These are phyloP conservation scores for Cardamine resedifolia DNA, from an alignment of 345 rosid genomes.

Conservation along the genomic window DNA sequence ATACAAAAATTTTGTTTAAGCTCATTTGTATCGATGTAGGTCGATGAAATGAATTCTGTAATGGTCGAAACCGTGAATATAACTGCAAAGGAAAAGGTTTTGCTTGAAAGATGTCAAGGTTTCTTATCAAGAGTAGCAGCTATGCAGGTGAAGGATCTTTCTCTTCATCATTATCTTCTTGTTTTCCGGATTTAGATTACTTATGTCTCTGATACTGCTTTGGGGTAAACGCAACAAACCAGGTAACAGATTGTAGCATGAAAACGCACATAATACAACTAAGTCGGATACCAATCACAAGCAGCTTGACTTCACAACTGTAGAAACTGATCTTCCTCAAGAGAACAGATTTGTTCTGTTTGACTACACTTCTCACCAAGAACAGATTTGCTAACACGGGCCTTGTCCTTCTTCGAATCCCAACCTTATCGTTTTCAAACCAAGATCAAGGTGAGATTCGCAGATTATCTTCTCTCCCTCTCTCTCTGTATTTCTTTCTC, in stretches of 20 bases:
- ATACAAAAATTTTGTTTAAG: not conserved
- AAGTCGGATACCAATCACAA: constrained; percentile 52
- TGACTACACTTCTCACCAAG: constrained; percentile 73
- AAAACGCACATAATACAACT: constrained; percentile 84
- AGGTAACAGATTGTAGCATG: constrained; percentile 94
- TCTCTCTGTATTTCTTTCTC: not conserved
- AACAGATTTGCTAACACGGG: constrained; percentile 41
- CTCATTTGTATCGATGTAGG: constrained; percentile 41
- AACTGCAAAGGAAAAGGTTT: constrained; percentile 70
- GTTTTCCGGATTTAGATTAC: not conserved
- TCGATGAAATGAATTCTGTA: constrained; percentile 72
- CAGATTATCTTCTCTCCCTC: not conserved
- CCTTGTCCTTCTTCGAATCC: constrained; percentile 32
- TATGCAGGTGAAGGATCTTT: constrained; percentile 61
- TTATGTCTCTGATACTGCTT: not conserved
- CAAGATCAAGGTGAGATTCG: constrained; percentile 38
- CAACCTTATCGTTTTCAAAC: constrained; percentile 43
- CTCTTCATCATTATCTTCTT: not conserved
- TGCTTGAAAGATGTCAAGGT: constrained; percentile 75
- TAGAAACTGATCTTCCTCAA: constrained; percentile 56
- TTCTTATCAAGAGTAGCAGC: constrained; percentile 70
- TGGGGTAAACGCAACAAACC: constrained; percentile 25
- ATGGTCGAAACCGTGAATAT: constrained; percentile 64
- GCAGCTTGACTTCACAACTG: constrained; percentile 75
- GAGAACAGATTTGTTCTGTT: constrained; percentile 32